Base-by-base conservation (phyloP, 176 grass and related monocot genomes). In the Oryza longistaminata region DNA sequence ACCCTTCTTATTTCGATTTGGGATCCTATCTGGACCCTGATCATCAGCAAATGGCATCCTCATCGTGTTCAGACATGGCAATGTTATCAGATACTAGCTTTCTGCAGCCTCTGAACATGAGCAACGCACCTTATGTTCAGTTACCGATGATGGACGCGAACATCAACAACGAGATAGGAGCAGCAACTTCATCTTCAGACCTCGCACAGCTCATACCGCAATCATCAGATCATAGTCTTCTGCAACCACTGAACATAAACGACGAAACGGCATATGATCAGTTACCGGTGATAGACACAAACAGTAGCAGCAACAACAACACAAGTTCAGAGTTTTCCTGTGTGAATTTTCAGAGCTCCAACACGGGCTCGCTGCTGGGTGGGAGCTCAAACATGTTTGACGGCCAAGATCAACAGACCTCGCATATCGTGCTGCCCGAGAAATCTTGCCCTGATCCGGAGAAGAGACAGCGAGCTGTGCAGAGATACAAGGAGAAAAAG, bases 401-500 rank as follows among this genome's bases (percentile, higher is more conserved):
- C 31, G 50, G 76, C 64, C 77, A 85, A 39, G 87, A 81, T 27
- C 77, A 55, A 11, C 52, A 24, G 27, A 44, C 46, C 3, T 43
- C 52, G 4, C 45, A 55, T 43, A 25, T 64, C 7, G 3, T 70
- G 55, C 46, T 66, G 25, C n/a, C 66, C 9, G 45, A 65, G 37
- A 70, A 81, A 37, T 39, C 82, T 49, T n/a, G 45, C 34, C 37
- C 39, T 19, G 77, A 85, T 21, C 49, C 65, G 45, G 78, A 86
- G 74, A 81, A 55, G 74, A 78, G 88, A 68, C 24, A 79, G 48
- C 44, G 34, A 64, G 88, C 88, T 4, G 61, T 49, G 75, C 68
- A 74, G 79, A 83, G 88, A 43, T 90, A 90, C 67, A 74, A 78
- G 11, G 68, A 83, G 2, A 90, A 90, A 68, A 90, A 67, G 79